Conservation (phyloP, 345 rosid species). For the Syzygium aqueum region DNA sequence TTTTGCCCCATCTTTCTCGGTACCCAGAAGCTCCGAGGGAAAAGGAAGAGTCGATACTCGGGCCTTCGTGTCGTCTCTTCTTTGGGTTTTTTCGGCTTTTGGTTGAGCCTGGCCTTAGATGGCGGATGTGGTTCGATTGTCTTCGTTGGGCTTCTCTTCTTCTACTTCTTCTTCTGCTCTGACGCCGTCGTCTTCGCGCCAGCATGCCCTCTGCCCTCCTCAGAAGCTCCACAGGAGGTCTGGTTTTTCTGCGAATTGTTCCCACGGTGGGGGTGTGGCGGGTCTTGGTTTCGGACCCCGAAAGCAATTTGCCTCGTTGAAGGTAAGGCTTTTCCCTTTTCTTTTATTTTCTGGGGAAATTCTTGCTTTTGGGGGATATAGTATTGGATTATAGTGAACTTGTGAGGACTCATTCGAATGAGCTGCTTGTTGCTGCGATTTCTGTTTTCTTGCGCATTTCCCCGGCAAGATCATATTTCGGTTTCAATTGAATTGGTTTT, state of each 20-base stretch:
- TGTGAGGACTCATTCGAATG: neutral
- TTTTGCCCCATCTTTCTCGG: neutral
- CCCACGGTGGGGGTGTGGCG: slow-evolving; percentile 5
- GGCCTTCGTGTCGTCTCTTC: neutral
- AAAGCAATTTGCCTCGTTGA: slow-evolving; percentile 24
- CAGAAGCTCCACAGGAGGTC: slow-evolving; percentile 23
- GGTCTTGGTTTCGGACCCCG: slow-evolving; percentile 15
- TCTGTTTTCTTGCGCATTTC: neutral
- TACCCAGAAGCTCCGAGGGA: neutral
- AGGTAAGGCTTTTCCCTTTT: slow-evolving; percentile 24
- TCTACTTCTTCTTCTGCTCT: slow-evolving; percentile 19
- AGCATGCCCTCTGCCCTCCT: slow-evolving; percentile 8
- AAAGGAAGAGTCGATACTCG: neutral
- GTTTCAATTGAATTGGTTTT: neutral
- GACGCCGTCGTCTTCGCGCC: slow-evolving; percentile 27
- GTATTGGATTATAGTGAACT: neutral
- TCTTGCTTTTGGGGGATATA: neutral
- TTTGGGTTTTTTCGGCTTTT: neutral
- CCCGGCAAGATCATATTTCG: neutral
- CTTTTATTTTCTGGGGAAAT: neutral
- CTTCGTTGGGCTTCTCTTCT: slow-evolving; percentile 33
- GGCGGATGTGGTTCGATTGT: slow-evolving; percentile 50
- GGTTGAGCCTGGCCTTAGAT: slow-evolving; percentile 13
- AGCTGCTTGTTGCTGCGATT: neutral
- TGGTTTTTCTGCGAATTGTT: slow-evolving; percentile 18